Evolutionary conservation across 163 green algal species (phyloP).

Genomic region (Chlamydomonas reinhardtii): DNA sequence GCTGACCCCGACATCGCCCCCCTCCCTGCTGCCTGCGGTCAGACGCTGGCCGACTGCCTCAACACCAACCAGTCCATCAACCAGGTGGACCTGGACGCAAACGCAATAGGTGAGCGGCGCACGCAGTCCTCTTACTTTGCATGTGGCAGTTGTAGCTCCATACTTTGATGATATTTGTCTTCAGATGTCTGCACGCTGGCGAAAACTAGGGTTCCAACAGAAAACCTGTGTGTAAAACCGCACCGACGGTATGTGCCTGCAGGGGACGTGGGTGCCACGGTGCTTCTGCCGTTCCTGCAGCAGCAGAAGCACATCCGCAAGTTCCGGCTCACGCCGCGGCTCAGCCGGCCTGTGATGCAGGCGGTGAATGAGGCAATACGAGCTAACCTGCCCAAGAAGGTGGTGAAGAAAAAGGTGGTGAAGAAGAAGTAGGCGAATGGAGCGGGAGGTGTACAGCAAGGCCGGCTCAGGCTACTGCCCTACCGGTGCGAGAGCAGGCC

Average conservation of each 20-base stretch:
- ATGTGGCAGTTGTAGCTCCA: no score
- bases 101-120: conserved; percentile 43
- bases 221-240: no score
- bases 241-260: neutral
- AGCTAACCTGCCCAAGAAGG: conserved; percentile 39
- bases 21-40: no score
- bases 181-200: no score
- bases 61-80: conserved; percentile 44
- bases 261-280: conserved; percentile 40
- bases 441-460: no score
- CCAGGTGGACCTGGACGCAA: conserved; percentile 51
- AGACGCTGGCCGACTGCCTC: conserved; percentile 20
- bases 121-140: neutral
- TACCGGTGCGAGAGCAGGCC: no score
- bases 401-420: conserved; percentile 8
- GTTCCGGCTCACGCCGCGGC: conserved; percentile 45
- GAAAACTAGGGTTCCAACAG: no score
- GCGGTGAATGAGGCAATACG: conserved; percentile 34
- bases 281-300: conserved; percentile 46
- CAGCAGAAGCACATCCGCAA: conserved; percentile 48
- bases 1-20: no score
- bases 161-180: no score
- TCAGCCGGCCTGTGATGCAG: neutral
- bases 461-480: no score
- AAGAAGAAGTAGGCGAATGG: conserved; percentile 12